These are phyloP conservation scores for Paraconiothyrium brasiliense DNA, from an alignment of 2,329 filamentous ascomycete genomes.

Conservation along the genomic window DNA sequence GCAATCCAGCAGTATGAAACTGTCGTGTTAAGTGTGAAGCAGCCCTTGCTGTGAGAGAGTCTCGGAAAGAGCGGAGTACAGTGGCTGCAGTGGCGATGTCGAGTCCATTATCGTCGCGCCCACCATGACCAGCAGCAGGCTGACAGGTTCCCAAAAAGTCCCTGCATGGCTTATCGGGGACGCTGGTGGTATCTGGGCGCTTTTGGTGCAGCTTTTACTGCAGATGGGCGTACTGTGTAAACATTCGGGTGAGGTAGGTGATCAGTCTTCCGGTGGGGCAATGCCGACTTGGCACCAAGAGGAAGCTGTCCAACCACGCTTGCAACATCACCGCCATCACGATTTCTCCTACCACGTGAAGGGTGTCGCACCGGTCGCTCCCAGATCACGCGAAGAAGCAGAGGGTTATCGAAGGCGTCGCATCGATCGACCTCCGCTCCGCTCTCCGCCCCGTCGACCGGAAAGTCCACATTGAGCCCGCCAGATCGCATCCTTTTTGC, in stretches of 20 bases:
- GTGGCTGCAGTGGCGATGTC: not conserved
- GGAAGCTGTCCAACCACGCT: conserved; percentile 5
- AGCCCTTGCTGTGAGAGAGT: not conserved
- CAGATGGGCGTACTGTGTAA: not conserved
- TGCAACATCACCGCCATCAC: conserved; percentile 9
- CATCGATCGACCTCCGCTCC: conserved; percentile 6
- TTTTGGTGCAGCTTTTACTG: not conserved
- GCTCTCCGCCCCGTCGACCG: conserved; percentile 1
- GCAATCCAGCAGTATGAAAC: not conserved
- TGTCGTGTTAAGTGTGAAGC: not conserved
- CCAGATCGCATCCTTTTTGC: conserved; percentile 1
- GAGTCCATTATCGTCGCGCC: not conserved
- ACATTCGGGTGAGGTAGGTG: not conserved
- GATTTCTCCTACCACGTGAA: not conserved
- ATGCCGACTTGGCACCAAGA: conserved; percentile 4
- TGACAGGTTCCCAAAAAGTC: not conserved
- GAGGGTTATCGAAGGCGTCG: not conserved
- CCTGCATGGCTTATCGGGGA: conserved; percentile 1
- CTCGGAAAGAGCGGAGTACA: not conserved
- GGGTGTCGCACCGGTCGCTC: not conserved
- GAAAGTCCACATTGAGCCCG: conserved; percentile 4
- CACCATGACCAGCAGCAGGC: not conserved
- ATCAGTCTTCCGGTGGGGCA: conserved; percentile 11
- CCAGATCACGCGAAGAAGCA: conserved; percentile 2
- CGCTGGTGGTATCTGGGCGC: not conserved